Conservation (phyloP, 2,329 filamentous ascomycete species). For the Cladosporium sp. region DNA sequence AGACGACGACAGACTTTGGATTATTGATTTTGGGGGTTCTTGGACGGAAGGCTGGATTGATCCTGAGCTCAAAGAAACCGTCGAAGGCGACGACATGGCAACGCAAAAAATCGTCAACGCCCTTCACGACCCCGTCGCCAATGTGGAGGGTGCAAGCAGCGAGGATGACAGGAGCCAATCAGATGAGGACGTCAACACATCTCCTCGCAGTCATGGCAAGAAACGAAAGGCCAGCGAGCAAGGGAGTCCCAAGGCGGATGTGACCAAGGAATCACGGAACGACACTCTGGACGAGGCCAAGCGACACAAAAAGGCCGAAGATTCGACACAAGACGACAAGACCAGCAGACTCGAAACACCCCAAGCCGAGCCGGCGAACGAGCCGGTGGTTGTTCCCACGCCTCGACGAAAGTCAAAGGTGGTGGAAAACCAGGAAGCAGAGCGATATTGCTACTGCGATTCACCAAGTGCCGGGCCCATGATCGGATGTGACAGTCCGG, state of each 20-base stretch:
- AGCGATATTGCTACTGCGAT: conserved; percentile 12
- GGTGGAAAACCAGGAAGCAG: conserved; percentile 5
- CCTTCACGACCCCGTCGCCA: conserved; percentile 25
- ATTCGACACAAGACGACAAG: not conserved
- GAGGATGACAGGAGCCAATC: conserved; percentile 12
- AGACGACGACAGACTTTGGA: conserved; percentile 32
- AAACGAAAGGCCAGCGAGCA: conserved; percentile 14
- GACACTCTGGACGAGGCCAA: too few species aligned
- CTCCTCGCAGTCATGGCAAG: not conserved
- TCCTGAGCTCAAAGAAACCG: conserved; percentile 30
- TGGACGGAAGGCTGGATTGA: conserved; percentile 37
- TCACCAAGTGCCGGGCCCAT: conserved; percentile 41
- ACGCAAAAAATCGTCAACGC: conserved; percentile 27
- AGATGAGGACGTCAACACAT: not conserved
- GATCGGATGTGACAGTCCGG: conserved; percentile 73
- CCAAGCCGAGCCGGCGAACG: not conserved
- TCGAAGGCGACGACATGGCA: conserved; percentile 32
- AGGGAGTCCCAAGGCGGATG: not conserved
- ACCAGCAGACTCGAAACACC: not conserved
- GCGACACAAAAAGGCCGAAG: not conserved
- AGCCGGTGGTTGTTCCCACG: conserved; percentile 1
- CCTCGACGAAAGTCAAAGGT: conserved; percentile 6
- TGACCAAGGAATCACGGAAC: too few species aligned
- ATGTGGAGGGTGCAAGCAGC: conserved; percentile 22
- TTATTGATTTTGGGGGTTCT: conserved; percentile 37